Evolutionary conservation across 2,329 filamentous ascomycete genomes (phyloP), one percentile per base, ranked within the genome.

Genomic region (Chrysoporthe deuterocubensis): DNA sequence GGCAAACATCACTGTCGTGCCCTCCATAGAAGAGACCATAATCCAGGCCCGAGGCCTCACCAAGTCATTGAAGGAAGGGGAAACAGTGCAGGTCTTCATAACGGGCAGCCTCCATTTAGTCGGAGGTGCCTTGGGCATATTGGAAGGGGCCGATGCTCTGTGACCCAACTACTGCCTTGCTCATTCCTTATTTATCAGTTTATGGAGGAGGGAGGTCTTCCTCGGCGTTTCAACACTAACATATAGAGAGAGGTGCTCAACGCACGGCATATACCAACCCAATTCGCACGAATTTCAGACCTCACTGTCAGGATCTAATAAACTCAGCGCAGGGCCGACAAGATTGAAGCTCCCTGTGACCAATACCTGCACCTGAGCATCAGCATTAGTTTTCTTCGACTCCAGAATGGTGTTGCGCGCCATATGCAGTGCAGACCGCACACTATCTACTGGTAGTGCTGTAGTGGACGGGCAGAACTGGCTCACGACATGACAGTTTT

Each of bases 281-380:
- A 70, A 44, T 73, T 66, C 11, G 16, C 16, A 69, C 46, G 34
- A 50, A 4, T 34, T 67, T 8, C 26, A 72, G 44, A 65, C 43
- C 68, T 71, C 70, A 64, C 66, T 65, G 57, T 58, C 65, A 43
- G 69, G 78, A 66, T 86, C 83, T 70, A 87, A 65, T 48, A 85
- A 81, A 1, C 80, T 80, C 71, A 87, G 73, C 11, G 81, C 83
- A 14, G 84, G 85, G 0, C 88, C 88, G 0, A 90, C 85, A 1
- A 90, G 80, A 75, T 90, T 87, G 70, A 90, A 77, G 74, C 88
- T 90, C 2, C 89, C 88, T 3, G 88, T 90, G 61, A 90, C 81
- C 37, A 89, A 60, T 6, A 69, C 75, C 57, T 76, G 67, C 40
- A 76, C 73, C 44, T 73, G 70, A 59, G 69, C 52, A 16, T 62